Conservation (phyloP, 148 eudicot species). For the Silene conica region DNA sequence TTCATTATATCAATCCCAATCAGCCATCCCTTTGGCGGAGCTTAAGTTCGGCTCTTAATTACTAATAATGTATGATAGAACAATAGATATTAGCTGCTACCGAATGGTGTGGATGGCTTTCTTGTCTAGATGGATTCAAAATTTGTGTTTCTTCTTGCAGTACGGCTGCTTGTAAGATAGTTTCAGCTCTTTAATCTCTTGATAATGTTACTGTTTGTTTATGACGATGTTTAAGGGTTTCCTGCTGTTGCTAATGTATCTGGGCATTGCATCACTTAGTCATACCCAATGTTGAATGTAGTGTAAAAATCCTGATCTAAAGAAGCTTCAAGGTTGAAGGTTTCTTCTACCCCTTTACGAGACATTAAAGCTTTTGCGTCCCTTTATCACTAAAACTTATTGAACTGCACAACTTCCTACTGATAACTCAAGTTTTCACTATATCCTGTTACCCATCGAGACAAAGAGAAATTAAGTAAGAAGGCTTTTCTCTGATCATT, state of each 20-base stretch:
- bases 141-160: not conserved
- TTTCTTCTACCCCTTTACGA: not conserved
- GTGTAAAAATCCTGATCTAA: not conserved
- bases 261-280: not conserved
- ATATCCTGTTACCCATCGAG: not conserved
- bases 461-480: not conserved
- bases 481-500: not conserved
- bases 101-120: not conserved
- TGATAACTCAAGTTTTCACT: not conserved
- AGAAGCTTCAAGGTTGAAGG: not conserved
- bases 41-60: not conserved
- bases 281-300: not conserved
- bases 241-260: constrained; percentile 2
- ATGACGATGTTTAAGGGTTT: not conserved
- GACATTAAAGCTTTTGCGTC: not conserved
- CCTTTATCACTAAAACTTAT: not conserved
- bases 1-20: not conserved
- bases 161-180: not conserved
- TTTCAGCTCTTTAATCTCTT: not conserved
- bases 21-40: not conserved
- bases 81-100: not conserved
- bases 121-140: not conserved
- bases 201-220: not conserved
- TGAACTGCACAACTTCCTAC: not conserved
- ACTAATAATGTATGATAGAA: not conserved